Evolutionary conservation across 192 early-diverging fungal species (phyloP), one percentile per base, ranked within the genome.

Genomic region (Umbelopsis ramanniana): DNA sequence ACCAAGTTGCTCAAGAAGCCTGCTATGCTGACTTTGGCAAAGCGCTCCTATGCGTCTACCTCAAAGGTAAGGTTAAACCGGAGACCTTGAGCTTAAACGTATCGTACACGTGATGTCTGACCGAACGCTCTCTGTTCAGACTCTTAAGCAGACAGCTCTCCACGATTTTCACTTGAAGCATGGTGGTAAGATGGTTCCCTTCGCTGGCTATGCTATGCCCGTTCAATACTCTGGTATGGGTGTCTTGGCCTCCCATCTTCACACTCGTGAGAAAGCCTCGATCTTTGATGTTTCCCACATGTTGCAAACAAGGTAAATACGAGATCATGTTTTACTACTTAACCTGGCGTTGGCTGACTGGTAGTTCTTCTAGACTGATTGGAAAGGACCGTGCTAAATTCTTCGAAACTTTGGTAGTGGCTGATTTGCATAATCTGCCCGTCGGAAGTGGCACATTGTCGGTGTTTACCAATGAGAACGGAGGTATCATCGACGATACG

Each of bases 271-370:
- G 75, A 89, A 95, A 54, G 93, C 95, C 2, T 96, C 95, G 6
- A 84, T 99, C 52, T 99, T 99, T 81, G 97, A 99, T 82, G 97
- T 99, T 43, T 95, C 94, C 26, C 97, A 99, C 81, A 99, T 99
- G 97, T 86, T 98, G 70, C 96, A 98, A 81, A 94, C 95, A 35
- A 86, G 91, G 87, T 94, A 83, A 68, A 55, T 72, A 29, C 29
- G 48, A 14, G 24, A 29, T 52, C 4, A 26, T 8, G 21, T 3
- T 35, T 60, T 26, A 22, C 38, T 35, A 52, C 23, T 52, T 52
- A 8, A 33, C 14, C 21, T 67, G n/a, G 0, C 35, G 46, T 53
- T 55, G 12, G 5, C 33, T 55, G 40, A 46, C 3, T 22, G 21
- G 14, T 60, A 38, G 22, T 38, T 46, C 23, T 52, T 63, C 52